phyloP scores from a whole-genome alignment of 345 rosid species.

The Fremontodendron californicum region DNA sequence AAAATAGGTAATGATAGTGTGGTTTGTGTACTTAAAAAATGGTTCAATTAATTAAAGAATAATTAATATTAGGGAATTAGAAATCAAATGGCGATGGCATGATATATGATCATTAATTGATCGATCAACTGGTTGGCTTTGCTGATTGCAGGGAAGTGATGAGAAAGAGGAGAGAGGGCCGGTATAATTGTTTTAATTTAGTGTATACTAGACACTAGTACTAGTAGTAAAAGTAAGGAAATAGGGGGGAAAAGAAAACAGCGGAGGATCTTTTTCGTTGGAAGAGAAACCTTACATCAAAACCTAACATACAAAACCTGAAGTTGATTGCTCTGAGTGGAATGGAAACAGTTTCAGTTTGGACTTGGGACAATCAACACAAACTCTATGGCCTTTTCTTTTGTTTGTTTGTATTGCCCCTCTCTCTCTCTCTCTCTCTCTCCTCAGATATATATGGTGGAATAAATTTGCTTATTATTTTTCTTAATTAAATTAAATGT shows the following conservation, averaged over 20 bases:
- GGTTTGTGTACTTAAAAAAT: slow-evolving; percentile 25
- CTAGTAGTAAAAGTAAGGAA: not conserved
- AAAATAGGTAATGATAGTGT: slow-evolving; percentile 7
- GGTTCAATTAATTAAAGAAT: not conserved
- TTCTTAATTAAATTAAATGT: too few relatives aligned
- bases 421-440: too few relatives aligned
- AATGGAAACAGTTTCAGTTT: too few relatives aligned
- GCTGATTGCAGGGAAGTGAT: not conserved
- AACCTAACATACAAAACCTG: slow-evolving; percentile 26
- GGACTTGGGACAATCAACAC: not conserved
- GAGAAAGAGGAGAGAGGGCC: not conserved
- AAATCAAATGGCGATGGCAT: not conserved
- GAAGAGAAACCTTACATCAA: slow-evolving; percentile 44
- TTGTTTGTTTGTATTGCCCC: too few relatives aligned
- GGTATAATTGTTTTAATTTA: not conserved
- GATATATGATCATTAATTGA: not conserved
- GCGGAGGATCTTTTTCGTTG: slow-evolving; percentile 49
- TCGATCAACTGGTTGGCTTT: not conserved
- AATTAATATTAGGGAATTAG: not conserved
- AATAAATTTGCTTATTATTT: too few relatives aligned
- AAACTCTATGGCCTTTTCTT: too few relatives aligned
- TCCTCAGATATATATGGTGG: too few relatives aligned
- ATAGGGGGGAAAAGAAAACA: slow-evolving; percentile 1
- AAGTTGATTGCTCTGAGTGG: slow-evolving; percentile 1
- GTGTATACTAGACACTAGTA: too few relatives aligned